phyloP scores from a whole-genome alignment of 495 filamentous ascomycete genomes.

The Friedmanniomyces endolithicus region DNA sequence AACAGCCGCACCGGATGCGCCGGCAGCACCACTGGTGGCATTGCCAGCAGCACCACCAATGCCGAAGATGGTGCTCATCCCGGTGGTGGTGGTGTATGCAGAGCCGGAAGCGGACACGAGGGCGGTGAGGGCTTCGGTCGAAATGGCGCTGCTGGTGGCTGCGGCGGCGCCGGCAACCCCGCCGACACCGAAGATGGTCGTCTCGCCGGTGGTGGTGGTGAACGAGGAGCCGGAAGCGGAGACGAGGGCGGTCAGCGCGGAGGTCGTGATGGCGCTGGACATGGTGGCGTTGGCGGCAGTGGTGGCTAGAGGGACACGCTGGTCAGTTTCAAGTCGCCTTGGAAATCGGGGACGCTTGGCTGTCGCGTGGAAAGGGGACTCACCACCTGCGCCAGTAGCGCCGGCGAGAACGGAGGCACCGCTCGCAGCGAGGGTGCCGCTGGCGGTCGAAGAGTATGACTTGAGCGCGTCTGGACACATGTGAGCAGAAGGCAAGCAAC shows the following conservation, averaged over 20 bases:
- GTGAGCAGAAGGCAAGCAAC: background rate
- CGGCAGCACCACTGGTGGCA: constrained; percentile 3
- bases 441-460: constrained; percentile 10
- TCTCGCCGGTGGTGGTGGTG: constrained; percentile 24
- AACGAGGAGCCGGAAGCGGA: constrained; percentile 18
- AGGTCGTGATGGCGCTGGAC: constrained; percentile 22
- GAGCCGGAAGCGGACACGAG: constrained; percentile 21
- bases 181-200: constrained; percentile 24
- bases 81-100: constrained; percentile 21
- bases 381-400: constrained; percentile 6
- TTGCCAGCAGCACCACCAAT: constrained; percentile 15
- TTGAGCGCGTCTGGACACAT: constrained; percentile 9
- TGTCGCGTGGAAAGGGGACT: constrained; percentile 3
- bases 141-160: constrained; percentile 16
- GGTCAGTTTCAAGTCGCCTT: too few relatives aligned
- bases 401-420: constrained; percentile 20
- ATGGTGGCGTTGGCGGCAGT: constrained; percentile 1
- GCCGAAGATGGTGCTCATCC: constrained; percentile 27
- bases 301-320: too few relatives aligned
- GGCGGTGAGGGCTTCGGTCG: constrained; percentile 23
- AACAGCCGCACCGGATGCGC: constrained; percentile 9
- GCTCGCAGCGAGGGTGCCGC: constrained; percentile 7
- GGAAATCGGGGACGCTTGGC: background rate
- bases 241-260: constrained; percentile 22
- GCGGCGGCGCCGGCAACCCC: constrained; percentile 8